Percentiles rank a stretch among this genome's conserved stretches.
Evolutionary conservation across 345 rosid species (phyloP).

Genomic region (Pistacia atlantica): DNA sequence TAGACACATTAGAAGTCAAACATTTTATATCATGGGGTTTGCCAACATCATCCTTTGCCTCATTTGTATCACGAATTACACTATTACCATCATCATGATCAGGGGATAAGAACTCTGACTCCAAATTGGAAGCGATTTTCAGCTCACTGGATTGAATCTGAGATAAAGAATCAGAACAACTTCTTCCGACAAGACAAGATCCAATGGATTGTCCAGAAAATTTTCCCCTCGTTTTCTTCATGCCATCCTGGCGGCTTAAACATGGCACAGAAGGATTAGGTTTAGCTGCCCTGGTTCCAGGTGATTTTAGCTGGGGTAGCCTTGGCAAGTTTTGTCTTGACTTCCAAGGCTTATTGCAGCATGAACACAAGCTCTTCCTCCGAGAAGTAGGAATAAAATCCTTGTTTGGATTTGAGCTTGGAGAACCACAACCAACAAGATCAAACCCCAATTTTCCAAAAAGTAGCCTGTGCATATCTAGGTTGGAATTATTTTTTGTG

Average conservation of each 20-base stretch:
- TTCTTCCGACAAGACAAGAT: conserved; percentile 25
- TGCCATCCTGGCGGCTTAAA: conserved; percentile 32
- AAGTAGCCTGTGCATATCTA: conserved; percentile 47
- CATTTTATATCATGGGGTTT: conserved; percentile 22
- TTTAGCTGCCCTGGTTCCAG: conserved; percentile 21
- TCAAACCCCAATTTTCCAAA: conserved; percentile 49
- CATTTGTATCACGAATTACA: conserved; percentile 22
- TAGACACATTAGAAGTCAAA: conserved; percentile 16
- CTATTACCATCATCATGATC: conserved; percentile 41
- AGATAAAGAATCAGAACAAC: conserved; percentile 45
- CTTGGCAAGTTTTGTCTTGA: conserved; percentile 43
- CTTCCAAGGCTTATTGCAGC: conserved; percentile 61
- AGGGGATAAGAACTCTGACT: conserved; percentile 54
- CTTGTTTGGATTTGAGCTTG: conserved; percentile 27
- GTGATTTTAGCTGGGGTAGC: conserved; percentile 33
- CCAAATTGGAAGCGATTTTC: conserved; percentile 52
- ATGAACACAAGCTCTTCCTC: conserved; percentile 47
- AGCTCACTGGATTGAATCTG: conserved; percentile 57
- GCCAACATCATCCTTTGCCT: conserved; percentile 20
- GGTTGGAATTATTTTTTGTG: conserved; percentile 48
- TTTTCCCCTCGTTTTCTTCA: conserved; percentile 44
- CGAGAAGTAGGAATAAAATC: conserved; percentile 27
- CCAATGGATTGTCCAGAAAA: conserved; percentile 24
- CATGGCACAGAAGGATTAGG: conserved; percentile 39
- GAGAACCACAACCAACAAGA: conserved; percentile 26